These are phyloP conservation scores for Fusarium buharicum DNA, from an alignment of 2,329 filamentous ascomycete species.

Conservation along the genomic window DNA sequence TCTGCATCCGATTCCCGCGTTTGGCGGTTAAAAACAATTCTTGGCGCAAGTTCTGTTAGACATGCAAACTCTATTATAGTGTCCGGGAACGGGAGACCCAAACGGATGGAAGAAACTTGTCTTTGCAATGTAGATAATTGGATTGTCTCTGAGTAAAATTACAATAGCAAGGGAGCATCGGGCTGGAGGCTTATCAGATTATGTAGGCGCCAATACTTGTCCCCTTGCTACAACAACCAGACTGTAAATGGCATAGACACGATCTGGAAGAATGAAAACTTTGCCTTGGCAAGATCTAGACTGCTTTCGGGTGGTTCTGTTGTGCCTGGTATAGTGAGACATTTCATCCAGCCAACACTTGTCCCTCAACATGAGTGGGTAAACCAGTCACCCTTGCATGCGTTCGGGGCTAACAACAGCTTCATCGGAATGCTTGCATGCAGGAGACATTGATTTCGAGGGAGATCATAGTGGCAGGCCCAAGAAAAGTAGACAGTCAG, in stretches of 20 bases:
- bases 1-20: not conserved
- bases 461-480: not conserved
- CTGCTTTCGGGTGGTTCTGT: not conserved
- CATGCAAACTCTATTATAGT: not conserved
- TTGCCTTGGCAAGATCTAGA: conserved; percentile 1
- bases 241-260: conserved; percentile 9
- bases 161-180: conserved; percentile 8
- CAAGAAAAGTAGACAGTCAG: not conserved
- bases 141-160: not conserved
- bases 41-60: not conserved
- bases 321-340: conserved; percentile 23
- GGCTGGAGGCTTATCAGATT: not conserved
- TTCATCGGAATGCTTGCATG: conserved; percentile 23
- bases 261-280: conserved; percentile 10
- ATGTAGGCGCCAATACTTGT: conserved; percentile 1
- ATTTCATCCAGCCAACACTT: not conserved
- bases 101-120: not conserved
- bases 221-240: not conserved
- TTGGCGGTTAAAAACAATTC: not conserved
- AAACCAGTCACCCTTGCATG: conserved; percentile 30
- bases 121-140: not conserved
- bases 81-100: not conserved
- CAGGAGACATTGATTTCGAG: conserved; percentile 11
- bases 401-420: conserved; percentile 12
- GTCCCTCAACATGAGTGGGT: not conserved